phyloP scores from a whole-genome alignment of 2,329 filamentous ascomycete genomes.

The Exophiala spinifera region DNA sequence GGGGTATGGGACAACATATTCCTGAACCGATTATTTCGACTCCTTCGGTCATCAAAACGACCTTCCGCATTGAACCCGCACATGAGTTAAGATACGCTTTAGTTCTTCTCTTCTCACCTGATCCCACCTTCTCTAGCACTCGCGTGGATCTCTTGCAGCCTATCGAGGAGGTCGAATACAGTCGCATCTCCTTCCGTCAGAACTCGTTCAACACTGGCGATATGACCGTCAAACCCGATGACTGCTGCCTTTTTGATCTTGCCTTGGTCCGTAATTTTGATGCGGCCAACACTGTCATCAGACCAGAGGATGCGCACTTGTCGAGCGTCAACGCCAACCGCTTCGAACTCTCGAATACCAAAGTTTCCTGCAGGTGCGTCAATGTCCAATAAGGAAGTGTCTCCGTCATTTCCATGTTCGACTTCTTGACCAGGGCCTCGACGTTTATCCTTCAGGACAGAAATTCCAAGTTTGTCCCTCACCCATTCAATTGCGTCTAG shows the following conservation, averaged over 20 bases:
- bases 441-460: constrained; percentile 7
- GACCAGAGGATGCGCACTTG: constrained; percentile 45
- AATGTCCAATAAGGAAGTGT: neutral
- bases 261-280: constrained; percentile 42
- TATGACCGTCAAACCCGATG: constrained; percentile 32
- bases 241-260: constrained; percentile 43
- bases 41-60: too few species aligned
- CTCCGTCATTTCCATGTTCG: neutral
- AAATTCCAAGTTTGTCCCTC: constrained; percentile 21
- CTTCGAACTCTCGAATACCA: constrained; percentile 37
- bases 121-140: too few species aligned
- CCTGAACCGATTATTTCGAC: too few species aligned
- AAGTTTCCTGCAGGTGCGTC: constrained; percentile 24
- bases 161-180: neutral
- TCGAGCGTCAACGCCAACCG: constrained; percentile 39
- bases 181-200: neutral
- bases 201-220: neutral
- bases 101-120: too few species aligned
- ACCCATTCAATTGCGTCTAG: constrained; percentile 35
- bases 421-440: constrained; percentile 4
- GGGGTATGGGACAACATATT: too few species aligned
- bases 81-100: too few species aligned
- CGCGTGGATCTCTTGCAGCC: neutral
- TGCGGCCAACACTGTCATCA: constrained; percentile 43
- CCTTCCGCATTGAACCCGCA: too few species aligned